Conservation (phyloP, 495 filamentous ascomycete genomes). For the Hypoxylon lenormandii region DNA sequence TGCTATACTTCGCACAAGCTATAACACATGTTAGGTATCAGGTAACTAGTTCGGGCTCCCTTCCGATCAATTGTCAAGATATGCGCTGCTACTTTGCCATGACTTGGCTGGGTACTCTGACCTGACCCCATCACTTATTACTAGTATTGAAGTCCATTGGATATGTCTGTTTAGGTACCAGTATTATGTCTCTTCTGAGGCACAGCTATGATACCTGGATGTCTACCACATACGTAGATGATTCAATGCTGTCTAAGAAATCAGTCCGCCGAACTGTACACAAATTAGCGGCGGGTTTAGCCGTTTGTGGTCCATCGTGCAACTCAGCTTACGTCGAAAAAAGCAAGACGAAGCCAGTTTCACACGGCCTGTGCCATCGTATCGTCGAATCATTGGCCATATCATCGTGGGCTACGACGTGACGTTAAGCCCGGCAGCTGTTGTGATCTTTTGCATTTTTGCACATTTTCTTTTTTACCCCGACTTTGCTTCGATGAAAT, state of each 20-base stretch:
- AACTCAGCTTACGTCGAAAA: conserved; percentile 16
- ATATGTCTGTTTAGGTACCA: background rate
- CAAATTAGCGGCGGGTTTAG: conserved; percentile 7
- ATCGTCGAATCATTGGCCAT: conserved; percentile 31
- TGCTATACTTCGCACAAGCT: conserved; percentile 4
- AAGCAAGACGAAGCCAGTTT: conserved; percentile 19
- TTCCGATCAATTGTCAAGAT: conserved; percentile 5
- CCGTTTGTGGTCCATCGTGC: conserved; percentile 15
- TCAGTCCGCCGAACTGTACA: background rate
- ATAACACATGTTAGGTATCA: conserved; percentile 8
- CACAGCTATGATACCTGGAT: background rate
- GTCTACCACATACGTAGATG: background rate
- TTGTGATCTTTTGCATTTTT: conserved; percentile 38
- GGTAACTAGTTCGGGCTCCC: conserved; percentile 1
- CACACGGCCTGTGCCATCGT: conserved; percentile 25
- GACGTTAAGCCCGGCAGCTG: conserved; percentile 29
- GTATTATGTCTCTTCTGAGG: background rate
- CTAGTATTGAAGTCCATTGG: background rate
- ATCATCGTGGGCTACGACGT: conserved; percentile 25
- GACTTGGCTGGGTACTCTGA: background rate
- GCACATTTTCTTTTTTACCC: conserved; percentile 32
- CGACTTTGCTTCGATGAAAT: conserved; percentile 33
- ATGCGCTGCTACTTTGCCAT: conserved; percentile 1
- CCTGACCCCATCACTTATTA: background rate
- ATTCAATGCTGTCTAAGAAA: conserved; percentile 4